Conservation (phyloP, 1,284 basidiomycete species). For the Fomitopsis schrenkii region DNA sequence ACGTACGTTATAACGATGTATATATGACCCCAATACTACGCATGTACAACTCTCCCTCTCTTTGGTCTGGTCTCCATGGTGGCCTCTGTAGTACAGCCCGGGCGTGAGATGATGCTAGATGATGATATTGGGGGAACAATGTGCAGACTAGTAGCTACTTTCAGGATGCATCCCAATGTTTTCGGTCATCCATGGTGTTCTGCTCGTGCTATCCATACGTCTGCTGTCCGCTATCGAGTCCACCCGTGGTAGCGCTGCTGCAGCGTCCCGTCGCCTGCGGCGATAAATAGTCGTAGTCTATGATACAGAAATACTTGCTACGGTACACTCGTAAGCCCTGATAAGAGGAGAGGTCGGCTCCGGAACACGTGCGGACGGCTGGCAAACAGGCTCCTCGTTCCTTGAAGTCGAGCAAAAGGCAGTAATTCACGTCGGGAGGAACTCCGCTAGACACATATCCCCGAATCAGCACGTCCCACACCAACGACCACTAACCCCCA, state of each 20-base stretch:
- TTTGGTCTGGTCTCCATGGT: not conserved
- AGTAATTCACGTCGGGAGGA: slow-evolving; percentile 22
- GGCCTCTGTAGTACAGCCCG: not conserved
- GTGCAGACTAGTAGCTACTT: not conserved
- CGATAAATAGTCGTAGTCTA: not conserved
- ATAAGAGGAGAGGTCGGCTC: not conserved
- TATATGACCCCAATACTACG: not conserved
- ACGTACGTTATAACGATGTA: slow-evolving; percentile 2
- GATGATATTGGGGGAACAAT: not conserved
- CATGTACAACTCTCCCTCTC: not conserved
- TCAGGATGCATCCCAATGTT: not conserved
- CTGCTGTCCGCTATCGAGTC: no score
- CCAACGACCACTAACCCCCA: not conserved
- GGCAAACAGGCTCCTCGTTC: no score
- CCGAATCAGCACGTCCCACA: not conserved
- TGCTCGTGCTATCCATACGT: no score
- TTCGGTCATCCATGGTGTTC: no score
- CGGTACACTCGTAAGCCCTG: not conserved
- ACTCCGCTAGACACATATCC: slow-evolving; percentile 13
- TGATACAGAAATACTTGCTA: not conserved
- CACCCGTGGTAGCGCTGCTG: no score
- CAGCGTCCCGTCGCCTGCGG: not conserved
- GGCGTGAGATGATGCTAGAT: not conserved
- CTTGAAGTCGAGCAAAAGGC: not conserved
- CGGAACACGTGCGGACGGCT: not conserved